Evolutionary conservation across 768 basidiomycete species (phyloP), one percentile per base, ranked within the genome.

Genomic region (Butyriboletus loyo): DNA sequence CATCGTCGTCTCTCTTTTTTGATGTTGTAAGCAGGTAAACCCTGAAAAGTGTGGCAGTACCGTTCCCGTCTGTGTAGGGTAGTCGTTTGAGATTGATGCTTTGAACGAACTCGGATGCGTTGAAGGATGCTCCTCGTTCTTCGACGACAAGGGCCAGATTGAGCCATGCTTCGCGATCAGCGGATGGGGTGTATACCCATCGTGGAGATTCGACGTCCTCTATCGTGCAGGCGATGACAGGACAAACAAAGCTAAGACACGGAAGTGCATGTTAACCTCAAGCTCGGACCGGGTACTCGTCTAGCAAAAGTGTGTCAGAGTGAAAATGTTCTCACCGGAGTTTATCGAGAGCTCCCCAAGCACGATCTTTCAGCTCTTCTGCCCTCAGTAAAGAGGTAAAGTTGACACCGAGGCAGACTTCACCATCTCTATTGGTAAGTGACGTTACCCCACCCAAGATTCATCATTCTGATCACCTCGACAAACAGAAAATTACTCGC

Each of bases 101-200:
- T 35, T 54, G 51, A 22, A 66, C 14, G 17, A 68, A 67, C 24
- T 36, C 40, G 24, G 53, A 22, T 5, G 53, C 3, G 24, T 66
- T 32, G 17, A 66, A 50, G 25, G 56, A 52, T 5, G 24, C 1
- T 14, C 57, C 62, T 36, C 50, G 54, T 5, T 59, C 49, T 34
- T 67, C 53, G 8, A 58, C 46, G 7, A 32, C 51, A 38, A 67
- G 36, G 7, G 60, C 52, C 27, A 62, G 41, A 40, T 67, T 7
- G 31, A 62, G 57, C 66, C 66, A 66, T 9, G 46, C 50, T 31
- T 60, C 35, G 11, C 64, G 57, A 46, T 60, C 58, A 19, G 51
- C 46, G 27, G 53, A 66, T 14, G 66, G 60, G 19, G 48, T 53
- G 31, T 67, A 66, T 11, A 63, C 43, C 56, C 53, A 63, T 46